Percentiles rank a stretch among this genome's conserved stretches.
Conservation (phyloP, 2,329 filamentous ascomycete species). For the Alternaria sp. region DNA sequence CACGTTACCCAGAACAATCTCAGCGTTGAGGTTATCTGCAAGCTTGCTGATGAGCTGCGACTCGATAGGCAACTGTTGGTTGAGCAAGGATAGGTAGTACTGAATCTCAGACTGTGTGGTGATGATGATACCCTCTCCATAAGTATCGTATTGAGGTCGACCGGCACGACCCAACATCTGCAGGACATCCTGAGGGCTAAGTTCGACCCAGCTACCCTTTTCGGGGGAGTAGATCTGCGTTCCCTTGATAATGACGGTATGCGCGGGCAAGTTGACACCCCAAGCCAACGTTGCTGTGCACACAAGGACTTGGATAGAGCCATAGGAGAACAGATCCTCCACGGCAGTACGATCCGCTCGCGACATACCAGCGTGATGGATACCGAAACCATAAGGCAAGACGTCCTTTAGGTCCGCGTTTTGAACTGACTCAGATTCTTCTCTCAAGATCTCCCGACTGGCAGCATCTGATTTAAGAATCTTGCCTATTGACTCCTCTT, state of each 20-base stretch:
- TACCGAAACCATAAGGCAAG: slow-evolving; percentile 94
- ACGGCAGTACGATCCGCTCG: slow-evolving; percentile 93
- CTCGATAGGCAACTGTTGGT: slow-evolving; percentile 96
- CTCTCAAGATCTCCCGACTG: slow-evolving; percentile 83
- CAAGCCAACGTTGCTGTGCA: slow-evolving; percentile 98
- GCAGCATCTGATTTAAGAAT: slow-evolving; percentile 93
- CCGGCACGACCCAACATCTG: slow-evolving; percentile 99
- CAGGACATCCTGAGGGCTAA: slow-evolving; percentile 95
- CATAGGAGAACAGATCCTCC: slow-evolving; percentile 90
- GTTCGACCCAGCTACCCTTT: slow-evolving; percentile 97
- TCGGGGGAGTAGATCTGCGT: slow-evolving; percentile 98
- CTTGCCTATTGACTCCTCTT: slow-evolving; percentile 95
- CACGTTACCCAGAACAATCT: slow-evolving; percentile 92
- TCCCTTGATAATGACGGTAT: slow-evolving; percentile 98
- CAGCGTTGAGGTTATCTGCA: slow-evolving; percentile 95
- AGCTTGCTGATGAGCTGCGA: slow-evolving; percentile 93
- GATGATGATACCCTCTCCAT: slow-evolving; percentile 98
- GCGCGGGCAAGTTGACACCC: slow-evolving; percentile 97
- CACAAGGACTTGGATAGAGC: slow-evolving; percentile 91
- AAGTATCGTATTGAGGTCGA: slow-evolving; percentile 94
- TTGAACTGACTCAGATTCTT: slow-evolving; percentile 80
- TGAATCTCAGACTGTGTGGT: slow-evolving; percentile 94
- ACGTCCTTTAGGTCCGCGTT: slow-evolving; percentile 92
- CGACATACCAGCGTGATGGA: slow-evolving; percentile 97
- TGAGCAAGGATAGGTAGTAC: slow-evolving; percentile 95